Evolutionary conservation across 768 basidiomycete species (phyloP).

Genomic region (Cyclocybe aegerita): DNA sequence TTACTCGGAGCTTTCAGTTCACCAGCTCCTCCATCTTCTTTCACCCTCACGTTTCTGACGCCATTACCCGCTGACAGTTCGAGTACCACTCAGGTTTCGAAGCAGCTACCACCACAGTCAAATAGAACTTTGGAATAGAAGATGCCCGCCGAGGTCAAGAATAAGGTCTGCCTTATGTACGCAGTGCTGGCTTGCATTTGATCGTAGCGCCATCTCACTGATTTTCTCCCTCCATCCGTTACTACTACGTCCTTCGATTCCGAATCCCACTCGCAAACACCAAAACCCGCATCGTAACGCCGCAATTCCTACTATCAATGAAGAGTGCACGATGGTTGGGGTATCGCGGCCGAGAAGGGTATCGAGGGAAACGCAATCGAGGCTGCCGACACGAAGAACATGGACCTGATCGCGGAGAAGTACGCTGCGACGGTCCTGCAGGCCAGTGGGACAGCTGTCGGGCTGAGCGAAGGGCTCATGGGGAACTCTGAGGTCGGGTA

Average conservation of each 20-base stretch:
- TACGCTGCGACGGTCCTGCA: constrained; percentile 71
- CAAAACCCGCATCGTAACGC: too few relatives aligned
- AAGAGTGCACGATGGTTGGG: constrained; percentile 97
- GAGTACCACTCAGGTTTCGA: too few relatives aligned
- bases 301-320: too few relatives aligned
- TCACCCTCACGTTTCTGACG: too few relatives aligned
- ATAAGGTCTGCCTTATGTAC: constrained; percentile 92
- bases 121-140: too few relatives aligned
- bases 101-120: too few relatives aligned
- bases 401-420: constrained; percentile 83
- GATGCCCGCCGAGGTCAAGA: constrained; percentile 51
- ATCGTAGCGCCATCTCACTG: not conserved
- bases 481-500: constrained; percentile 98
- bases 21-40: too few relatives aligned
- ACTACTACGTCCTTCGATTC: too few relatives aligned
- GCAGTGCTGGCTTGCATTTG: constrained; percentile 15
- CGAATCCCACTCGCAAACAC: too few relatives aligned
- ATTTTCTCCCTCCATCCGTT: not conserved
- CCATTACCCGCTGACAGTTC: too few relatives aligned
- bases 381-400: constrained; percentile 80
- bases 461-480: constrained; percentile 92
- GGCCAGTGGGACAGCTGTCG: constrained; percentile 91
- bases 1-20: too few relatives aligned
- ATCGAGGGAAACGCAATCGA: constrained; percentile 88
- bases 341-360: constrained; percentile 64